Base-by-base conservation (phyloP, 441 rosid genomes). In the Pelargonium australe region DNA sequence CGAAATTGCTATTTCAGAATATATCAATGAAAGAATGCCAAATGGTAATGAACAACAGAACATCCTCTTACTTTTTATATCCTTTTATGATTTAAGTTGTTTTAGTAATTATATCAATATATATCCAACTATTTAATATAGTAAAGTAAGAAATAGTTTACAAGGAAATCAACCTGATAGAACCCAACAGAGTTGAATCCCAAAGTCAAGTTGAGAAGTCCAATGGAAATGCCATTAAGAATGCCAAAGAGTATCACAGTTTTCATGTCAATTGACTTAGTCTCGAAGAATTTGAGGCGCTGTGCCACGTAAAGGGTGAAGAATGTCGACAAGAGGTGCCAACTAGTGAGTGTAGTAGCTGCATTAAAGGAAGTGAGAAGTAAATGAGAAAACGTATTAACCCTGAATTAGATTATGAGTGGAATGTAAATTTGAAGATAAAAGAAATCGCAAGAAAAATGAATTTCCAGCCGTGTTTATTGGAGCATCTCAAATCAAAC, bases 101-200 rank as follows among this genome's bases (percentile, higher is more conserved):
- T 53, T 53, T 53, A 4, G 58, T 14, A 53, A 53, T 53, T 53
- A 14, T 53, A n/a, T 53, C 58, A 53, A 53, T 16, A 53, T 53
- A 14, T 53, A 53, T 16, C 20, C n/a, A n/a, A 53, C 16, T 13
- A 53, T n/a, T 3, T 53, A 53, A n/a, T 53, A 53, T 12, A 12
- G 57, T 16, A 49, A 14, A n/a, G 58, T 53, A 16, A 53, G 58
- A 53, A 53, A 53, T 53, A 53, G 20, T 53, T n/a, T 53, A n/a
- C 58, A 53, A 53, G 19, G 19, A 53, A 53, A 53, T 4, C 19
- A 53, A 53, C 58, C 58, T 53, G 58, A 61, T 95, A 91, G 79
- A 91, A 91, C 6, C 99, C 99, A 44, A 95, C 85, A 65, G 99
- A 95, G 77, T 95, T 95, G 86, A 95, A 95, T 11, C 99, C 99